phyloP scores from a whole-genome alignment of 2,329 filamentous ascomycete genomes.

The Botrytis sinoallii region DNA sequence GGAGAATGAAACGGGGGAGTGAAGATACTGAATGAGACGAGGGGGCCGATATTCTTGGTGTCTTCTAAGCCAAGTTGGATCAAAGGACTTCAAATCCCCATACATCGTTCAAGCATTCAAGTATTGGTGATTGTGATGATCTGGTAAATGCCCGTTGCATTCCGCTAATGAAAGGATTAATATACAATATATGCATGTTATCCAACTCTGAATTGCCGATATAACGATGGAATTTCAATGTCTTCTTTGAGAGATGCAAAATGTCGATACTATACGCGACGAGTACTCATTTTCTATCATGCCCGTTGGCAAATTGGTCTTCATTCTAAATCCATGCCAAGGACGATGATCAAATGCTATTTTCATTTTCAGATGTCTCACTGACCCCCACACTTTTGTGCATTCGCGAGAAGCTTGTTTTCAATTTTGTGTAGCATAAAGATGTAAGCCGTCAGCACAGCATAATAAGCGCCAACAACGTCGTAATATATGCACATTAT shows the following conservation, averaged over 20 bases:
- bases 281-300: background rate
- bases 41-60: background rate
- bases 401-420: constrained; percentile 11
- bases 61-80: background rate
- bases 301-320: background rate
- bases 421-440: background rate
- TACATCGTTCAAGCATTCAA: background rate
- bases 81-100: background rate
- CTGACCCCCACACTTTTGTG: background rate
- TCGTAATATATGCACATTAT: background rate
- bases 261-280: background rate
- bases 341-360: background rate
- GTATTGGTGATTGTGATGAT: background rate
- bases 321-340: background rate
- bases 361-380: background rate
- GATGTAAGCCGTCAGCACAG: constrained; percentile 1
- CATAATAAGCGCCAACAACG: constrained; percentile 5
- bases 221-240: background rate
- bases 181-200: background rate
- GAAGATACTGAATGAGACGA: background rate
- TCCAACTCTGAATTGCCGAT: background rate
- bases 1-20: background rate
- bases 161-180: background rate
- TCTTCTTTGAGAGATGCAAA: background rate
- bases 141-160: background rate